Base-by-base conservation (phyloP, 495 filamentous ascomycete species). In the Chaetomidium leptoderma region DNA sequence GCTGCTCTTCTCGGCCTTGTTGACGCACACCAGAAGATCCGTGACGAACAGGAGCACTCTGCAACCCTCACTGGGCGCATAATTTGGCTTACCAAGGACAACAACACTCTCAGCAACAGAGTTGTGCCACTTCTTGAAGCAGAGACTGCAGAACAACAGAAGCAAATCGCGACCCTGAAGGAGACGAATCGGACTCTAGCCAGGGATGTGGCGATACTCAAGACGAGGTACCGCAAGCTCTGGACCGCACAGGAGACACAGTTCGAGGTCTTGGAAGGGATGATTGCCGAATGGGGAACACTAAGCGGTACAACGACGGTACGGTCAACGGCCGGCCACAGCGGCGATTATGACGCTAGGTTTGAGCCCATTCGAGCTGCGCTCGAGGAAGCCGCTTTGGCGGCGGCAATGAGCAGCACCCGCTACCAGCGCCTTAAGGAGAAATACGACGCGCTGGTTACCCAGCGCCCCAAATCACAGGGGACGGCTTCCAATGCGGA, bases 181-280 rank as follows among this genome's bases (percentile, higher is more conserved):
- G 26, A 50, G 8, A 21, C 30, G 19, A 58, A 61, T 6, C 17
- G 2, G 10, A 24, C 23, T 6, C 21, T 60, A 11, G 21, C 32
- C 13, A 42, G 26, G 23, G 36, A 43, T 3, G 48, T 44, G 24
- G 35, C 14, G 14, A 23, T 27, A n/a, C 48, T 62, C 13, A 3
- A 58, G 7, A 16, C 27, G 4, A 26, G n/a, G 30, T 52, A 45
- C 23, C 5, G 11, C 10, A 29, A 64, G 16, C 19, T 60, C 29
- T 13, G 27, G 11, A 16, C 6, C 19, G 44, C 2, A 1, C 43
- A 23, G 16, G 32, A 47, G 6, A 29, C 21, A 23, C 16, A 48
- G 4, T 26, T 49, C 13, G 24, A 11, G 1, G 16, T 16, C 19
- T 14, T 57, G 35, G 54, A 57, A 57, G 35, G 5, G 16, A 26